A percentile compares a stretch with the other conserved stretches of the same genome.
Evolutionary conservation across 1,284 basidiomycete genomes (phyloP).

Genomic region (Vanrija humicola): DNA sequence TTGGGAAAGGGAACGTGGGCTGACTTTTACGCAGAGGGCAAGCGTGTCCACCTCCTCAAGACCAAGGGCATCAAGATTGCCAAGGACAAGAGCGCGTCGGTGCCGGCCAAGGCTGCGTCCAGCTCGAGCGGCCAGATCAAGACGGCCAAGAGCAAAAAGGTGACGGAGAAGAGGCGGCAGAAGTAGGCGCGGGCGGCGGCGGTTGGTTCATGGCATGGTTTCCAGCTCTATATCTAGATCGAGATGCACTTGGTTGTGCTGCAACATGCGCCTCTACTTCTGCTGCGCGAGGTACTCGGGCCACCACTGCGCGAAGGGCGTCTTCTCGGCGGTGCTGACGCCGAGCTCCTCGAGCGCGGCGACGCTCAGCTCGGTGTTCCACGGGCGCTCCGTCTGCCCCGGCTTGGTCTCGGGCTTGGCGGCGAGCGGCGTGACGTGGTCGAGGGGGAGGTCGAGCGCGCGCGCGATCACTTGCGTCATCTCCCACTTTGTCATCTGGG

Average conservation of each 20-base stretch:
- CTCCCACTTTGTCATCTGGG: constrained; percentile 52
- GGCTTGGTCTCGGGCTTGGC: constrained; percentile 26
- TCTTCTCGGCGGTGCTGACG: constrained; percentile 31
- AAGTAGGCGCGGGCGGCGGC: constrained; percentile 3
- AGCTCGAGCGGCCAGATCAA: constrained; percentile 20
- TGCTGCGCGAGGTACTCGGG: constrained; percentile 18
- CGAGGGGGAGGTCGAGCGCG: constrained; percentile 35
- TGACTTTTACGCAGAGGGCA: constrained; percentile 36
- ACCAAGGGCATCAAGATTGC: constrained; percentile 52
- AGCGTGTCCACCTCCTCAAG: constrained; percentile 50
- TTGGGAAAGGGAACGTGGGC: background rate
- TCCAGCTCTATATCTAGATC: constrained; percentile 4
- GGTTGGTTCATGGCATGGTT: background rate
- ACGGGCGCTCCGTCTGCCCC: constrained; percentile 41
- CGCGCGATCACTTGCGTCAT: constrained; percentile 47
- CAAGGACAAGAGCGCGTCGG: constrained; percentile 2
- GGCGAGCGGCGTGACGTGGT: constrained; percentile 38
- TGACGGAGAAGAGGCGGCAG: constrained; percentile 30
- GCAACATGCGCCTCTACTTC: background rate
- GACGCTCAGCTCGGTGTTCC: constrained; percentile 44
- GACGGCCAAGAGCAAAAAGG: constrained; percentile 36
- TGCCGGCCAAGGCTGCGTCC: constrained; percentile 1
- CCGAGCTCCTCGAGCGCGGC: constrained; percentile 34
- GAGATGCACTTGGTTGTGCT: constrained; percentile 6
- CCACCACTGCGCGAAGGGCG: constrained; percentile 45